Evolutionary conservation across 2,329 filamentous ascomycete species (phyloP), one percentile per base, ranked within the genome.

Genomic region (Colletotrichum sojae): DNA sequence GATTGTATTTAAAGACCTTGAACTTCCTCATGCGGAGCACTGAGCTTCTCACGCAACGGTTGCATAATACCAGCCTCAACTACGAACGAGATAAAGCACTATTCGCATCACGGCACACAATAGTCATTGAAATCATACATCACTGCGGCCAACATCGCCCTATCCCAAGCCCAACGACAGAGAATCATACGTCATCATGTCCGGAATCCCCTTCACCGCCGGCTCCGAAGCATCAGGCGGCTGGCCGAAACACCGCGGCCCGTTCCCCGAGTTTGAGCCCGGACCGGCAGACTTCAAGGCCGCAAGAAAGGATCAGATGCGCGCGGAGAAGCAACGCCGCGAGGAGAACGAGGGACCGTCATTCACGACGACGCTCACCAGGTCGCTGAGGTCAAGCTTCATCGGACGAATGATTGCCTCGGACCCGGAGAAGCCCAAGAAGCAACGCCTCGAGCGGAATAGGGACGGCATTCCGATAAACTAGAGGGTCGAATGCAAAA

Each of bases 291-390:
- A 67, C 12, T 36, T 57, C n/a, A 70, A 67, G 51, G 65, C 57
- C n/a, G 55, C 61, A 8, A 57, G 66, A 16, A 63, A 71, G 22
- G 62, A 67, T 13, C 39, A 73, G n/a, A 57, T 65, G 52, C 55
- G 70, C 22, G 61, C 73, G 10, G 65, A 70, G 10, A 49, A 65
- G 9, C 40, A 66, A 9, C 45, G 43, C 0, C n/a, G n/a, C 18
- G 18, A 51, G 2, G 36, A 51, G 15, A 22, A 25, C 3, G 27
- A 18, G 2, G 40, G 22, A n/a, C 53, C 43, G 0, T 8, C 49
- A 1, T 10, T 55, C 31, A 6, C 36, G 4, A 13, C 57, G 3
- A 27, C 5, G 2, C 6, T 58, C 16, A 5, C 8, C 1, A 15
- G 45, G 5, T 43, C 43, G 2, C n/a, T 56, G 31, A 65, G 57